These are phyloP conservation scores for Bassia scoparia DNA, from an alignment of 148 eudicot genomes.

Conservation along the genomic window DNA sequence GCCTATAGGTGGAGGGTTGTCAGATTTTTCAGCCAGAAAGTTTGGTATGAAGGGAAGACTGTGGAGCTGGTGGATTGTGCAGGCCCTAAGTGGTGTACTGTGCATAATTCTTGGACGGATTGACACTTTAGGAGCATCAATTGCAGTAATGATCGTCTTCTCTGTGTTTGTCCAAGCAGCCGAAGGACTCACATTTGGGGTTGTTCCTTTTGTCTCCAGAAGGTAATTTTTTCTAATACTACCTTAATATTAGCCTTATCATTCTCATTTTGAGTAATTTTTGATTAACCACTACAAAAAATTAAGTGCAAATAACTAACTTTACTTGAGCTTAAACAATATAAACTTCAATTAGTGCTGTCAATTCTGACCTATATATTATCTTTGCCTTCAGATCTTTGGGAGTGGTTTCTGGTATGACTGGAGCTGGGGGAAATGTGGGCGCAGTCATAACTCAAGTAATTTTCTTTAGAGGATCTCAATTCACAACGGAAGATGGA, in stretches of 20 bases:
- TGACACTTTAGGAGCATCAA: slow-evolving; percentile 39
- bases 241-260: no score
- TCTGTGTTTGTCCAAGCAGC: slow-evolving; percentile 78
- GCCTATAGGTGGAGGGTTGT: slow-evolving; percentile 63
- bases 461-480: slow-evolving; percentile 78
- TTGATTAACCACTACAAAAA: no score
- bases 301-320: no score
- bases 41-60: slow-evolving; percentile 41
- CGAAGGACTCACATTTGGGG: slow-evolving; percentile 71
- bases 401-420: slow-evolving; percentile 82
- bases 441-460: slow-evolving; percentile 81
- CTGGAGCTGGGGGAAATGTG: slow-evolving; percentile 77
- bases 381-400: slow-evolving; percentile 44
- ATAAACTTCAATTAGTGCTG: no score
- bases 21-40: slow-evolving; percentile 47
- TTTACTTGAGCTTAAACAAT: no score
- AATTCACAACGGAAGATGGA: slow-evolving; percentile 54
- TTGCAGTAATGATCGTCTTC: slow-evolving; percentile 60
- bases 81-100: slow-evolving; percentile 49
- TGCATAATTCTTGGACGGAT: slow-evolving; percentile 53
- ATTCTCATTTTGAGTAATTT: no score
- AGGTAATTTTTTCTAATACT: slow-evolving; percentile 53
- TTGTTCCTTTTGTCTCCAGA: slow-evolving; percentile 74
- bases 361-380: neutral
- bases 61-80: slow-evolving; percentile 44